Percentiles rank a stretch among this genome's conserved stretches.
Evolutionary conservation across 2,329 filamentous ascomycete species (phyloP).

Genomic region (Ophiosphaerella korrae): DNA sequence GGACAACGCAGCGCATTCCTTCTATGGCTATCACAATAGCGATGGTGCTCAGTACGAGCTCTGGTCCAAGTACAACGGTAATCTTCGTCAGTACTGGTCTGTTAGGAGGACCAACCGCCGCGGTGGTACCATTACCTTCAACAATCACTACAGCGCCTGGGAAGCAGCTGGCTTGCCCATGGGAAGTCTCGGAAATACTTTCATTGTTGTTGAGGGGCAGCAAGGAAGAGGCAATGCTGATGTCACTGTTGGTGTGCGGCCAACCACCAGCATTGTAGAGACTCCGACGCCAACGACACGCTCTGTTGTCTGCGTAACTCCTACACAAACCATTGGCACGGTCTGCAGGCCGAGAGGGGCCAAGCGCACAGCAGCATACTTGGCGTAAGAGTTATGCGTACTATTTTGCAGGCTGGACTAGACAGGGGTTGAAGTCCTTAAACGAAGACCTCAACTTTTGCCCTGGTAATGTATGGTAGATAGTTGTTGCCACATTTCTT

Average conservation of each 20-base stretch:
- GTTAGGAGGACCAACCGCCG: constrained; percentile 5
- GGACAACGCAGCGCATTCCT: constrained; percentile 36
- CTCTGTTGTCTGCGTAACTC: constrained; percentile 3
- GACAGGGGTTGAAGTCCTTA: too few relatives aligned
- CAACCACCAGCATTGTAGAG: constrained; percentile 1
- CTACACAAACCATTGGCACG: constrained; percentile 8
- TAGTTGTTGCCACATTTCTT: too few relatives aligned
- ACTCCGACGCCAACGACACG: constrained; percentile 7
- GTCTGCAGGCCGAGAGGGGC: constrained; percentile 1
- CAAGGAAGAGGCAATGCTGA: constrained; percentile 3
- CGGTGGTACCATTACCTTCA: constrained; percentile 6
- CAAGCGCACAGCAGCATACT: neutral
- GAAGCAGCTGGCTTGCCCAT: constrained; percentile 2
- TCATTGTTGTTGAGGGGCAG: constrained; percentile 5
- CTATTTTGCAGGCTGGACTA: too few relatives aligned
- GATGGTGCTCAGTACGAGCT: constrained; percentile 5
- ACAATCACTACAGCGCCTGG: constrained; percentile 5
- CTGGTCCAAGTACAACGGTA: constrained; percentile 6
- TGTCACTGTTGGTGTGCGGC: constrained; percentile 7
- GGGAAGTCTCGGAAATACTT: constrained; percentile 3
- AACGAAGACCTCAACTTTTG: too few relatives aligned
- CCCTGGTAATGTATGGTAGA: too few relatives aligned
- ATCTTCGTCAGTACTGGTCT: constrained; percentile 5
- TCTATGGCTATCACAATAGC: constrained; percentile 6
- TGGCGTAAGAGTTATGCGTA: neutral